Conservation (phyloP, 108 stramenopile genomes). For the Licmophora abbreviata region DNA sequence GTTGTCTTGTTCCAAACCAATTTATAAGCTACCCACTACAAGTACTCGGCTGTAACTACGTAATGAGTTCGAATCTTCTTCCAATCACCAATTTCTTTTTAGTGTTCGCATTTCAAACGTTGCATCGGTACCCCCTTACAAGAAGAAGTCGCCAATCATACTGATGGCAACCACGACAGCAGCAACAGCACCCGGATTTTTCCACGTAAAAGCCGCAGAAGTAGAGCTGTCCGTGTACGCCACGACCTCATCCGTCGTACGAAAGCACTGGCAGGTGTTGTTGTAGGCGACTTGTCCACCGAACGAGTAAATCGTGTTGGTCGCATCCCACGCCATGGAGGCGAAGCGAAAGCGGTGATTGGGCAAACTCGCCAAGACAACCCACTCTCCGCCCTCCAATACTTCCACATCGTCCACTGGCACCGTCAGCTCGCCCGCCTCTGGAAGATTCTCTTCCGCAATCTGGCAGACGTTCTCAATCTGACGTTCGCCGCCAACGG, state of each 20-base stretch:
- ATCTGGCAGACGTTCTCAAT: slow-evolving; percentile 23
- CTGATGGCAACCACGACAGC: no score
- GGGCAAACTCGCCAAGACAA: slow-evolving; percentile 29
- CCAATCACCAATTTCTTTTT: no score
- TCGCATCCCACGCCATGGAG: slow-evolving; percentile 23
- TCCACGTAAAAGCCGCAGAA: no score
- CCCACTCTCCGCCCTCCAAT: slow-evolving; percentile 31
- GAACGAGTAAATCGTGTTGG: slow-evolving; percentile 41
- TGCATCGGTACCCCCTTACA: no score
- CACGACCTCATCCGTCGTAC: slow-evolving; percentile 40
- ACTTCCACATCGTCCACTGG: slow-evolving; percentile 49
- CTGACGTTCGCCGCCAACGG: slow-evolving; percentile 60
- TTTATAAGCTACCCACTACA: no score
- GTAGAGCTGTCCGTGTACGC: slow-evolving; percentile 2
- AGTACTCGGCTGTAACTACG: no score
- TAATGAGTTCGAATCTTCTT: no score
- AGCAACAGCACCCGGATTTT: no score
- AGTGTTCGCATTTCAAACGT: no score
- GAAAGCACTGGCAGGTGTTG: slow-evolving; percentile 50
- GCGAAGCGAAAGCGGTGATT: slow-evolving; percentile 52
- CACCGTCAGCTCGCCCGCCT: slow-evolving; percentile 23
- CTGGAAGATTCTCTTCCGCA: slow-evolving; percentile 15
- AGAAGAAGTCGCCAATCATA: no score
- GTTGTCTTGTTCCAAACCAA: no score
- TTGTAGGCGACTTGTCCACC: slow-evolving; percentile 63